phyloP scores from a whole-genome alignment of 176 grass and related monocot species.

The Otatea glauca region DNA sequence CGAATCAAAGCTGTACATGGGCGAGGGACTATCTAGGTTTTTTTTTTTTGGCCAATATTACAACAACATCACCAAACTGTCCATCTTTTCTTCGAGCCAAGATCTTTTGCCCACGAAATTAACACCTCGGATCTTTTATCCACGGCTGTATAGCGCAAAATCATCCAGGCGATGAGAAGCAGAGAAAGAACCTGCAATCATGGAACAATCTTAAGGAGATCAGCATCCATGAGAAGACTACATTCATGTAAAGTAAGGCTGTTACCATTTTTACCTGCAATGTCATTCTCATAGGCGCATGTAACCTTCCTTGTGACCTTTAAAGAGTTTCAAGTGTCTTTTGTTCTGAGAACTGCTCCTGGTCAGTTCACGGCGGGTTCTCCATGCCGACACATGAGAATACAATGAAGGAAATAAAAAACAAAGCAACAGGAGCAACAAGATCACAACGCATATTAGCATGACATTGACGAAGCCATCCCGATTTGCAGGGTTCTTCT shows the following conservation, averaged over 20 bases:
- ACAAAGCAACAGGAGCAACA: slow-evolving; percentile 72
- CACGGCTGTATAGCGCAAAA: not conserved
- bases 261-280: slow-evolving; percentile 18
- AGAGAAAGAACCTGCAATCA: slow-evolving; percentile 10
- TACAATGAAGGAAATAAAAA: slow-evolving; percentile 89
- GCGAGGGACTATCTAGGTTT: slow-evolving; percentile 28
- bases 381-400: slow-evolving; percentile 60
- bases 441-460: slow-evolving; percentile 65
- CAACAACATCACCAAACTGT: slow-evolving; percentile 19
- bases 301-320: slow-evolving; percentile 67
- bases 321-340: slow-evolving; percentile 55
- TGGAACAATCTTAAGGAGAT: not conserved
- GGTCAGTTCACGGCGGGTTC: slow-evolving; percentile 52
- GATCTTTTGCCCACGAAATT: not conserved
- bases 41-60: not conserved
- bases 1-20: slow-evolving; percentile 44
- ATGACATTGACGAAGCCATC: slow-evolving; percentile 90
- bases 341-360: slow-evolving; percentile 71
- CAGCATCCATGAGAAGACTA: not conserved
- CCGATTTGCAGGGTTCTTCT: slow-evolving; percentile 67
- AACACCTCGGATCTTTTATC: not conserved
- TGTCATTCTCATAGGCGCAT: slow-evolving; percentile 52
- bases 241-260: not conserved
- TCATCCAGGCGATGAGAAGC: not conserved
- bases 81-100: not conserved